These are phyloP conservation scores for Solidago caesia DNA, from an alignment of 129 eudicot genomes.

Conservation along the genomic window DNA sequence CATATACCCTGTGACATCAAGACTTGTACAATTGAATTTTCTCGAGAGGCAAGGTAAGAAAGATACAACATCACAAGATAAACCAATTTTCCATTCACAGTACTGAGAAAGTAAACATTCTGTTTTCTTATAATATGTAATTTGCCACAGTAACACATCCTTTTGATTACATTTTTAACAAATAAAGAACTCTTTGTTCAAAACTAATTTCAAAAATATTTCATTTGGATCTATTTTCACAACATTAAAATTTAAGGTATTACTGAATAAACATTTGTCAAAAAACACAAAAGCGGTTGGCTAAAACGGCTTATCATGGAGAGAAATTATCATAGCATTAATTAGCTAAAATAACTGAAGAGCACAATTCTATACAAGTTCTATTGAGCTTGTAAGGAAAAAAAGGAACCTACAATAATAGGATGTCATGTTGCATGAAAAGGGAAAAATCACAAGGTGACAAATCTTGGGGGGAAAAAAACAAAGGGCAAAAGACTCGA, in stretches of 20 bases:
- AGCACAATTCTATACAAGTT: neutral
- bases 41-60: neutral
- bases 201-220: neutral
- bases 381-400: neutral
- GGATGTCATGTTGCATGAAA: neutral
- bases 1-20: slow-evolving; percentile 45
- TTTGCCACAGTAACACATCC: neutral
- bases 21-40: slow-evolving; percentile 4
- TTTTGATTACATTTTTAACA: too few species aligned
- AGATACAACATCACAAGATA: neutral
- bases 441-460: neutral
- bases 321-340: neutral
- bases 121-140: neutral
- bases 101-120: neutral
- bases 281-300: neutral
- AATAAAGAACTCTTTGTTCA: too few species aligned
- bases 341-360: neutral
- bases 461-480: neutral
- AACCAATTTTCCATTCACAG: slow-evolving; percentile 2
- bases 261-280: slow-evolving; percentile 19
- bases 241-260: neutral
- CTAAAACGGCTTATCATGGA: neutral
- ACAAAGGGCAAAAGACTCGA: neutral
- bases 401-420: neutral
- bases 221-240: slow-evolving; percentile 10